Conservation (phyloP, 305 asterid genomes). For the Plantago coronopus region DNA sequence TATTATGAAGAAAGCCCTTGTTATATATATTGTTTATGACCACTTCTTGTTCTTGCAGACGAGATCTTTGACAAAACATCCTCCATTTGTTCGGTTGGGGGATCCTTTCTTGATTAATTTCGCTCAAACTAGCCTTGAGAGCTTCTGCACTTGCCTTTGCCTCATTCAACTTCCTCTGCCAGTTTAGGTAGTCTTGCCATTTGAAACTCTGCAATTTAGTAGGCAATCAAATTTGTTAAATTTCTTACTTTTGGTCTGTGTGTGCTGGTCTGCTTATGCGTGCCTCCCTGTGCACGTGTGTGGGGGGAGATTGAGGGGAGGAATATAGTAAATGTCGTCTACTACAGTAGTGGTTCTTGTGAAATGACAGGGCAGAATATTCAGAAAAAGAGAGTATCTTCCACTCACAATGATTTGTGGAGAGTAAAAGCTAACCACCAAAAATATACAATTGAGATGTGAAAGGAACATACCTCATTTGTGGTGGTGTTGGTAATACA, state of each 20-base stretch:
- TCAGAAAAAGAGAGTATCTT: conserved; percentile 7
- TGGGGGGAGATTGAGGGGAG: too few relatives aligned
- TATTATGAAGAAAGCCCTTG: conserved; percentile 57
- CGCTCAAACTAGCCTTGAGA: conserved; percentile 64
- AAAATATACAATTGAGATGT: conserved; percentile 4
- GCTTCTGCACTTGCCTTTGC: conserved; percentile 88
- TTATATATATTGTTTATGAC: conserved; percentile 67
- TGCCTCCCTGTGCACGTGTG: too few relatives aligned
- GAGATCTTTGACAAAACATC: conserved; percentile 67
- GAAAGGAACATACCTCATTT: conserved; percentile 60
- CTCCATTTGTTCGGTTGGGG: conserved; percentile 71
- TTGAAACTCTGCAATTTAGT: conserved; percentile 64
- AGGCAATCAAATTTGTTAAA: conserved; percentile 2
- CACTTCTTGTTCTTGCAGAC: conserved; percentile 53
- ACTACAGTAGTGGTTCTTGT: neutral
- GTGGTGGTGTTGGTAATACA: conserved; percentile 91
- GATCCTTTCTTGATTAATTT: conserved; percentile 47
- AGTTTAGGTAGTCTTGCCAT: conserved; percentile 79
- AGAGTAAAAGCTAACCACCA: conserved; percentile 11
- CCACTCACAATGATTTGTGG: conserved; percentile 6
- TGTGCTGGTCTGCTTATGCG: too few relatives aligned
- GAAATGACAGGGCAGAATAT: conserved; percentile 15
- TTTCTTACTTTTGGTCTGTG: neutral
- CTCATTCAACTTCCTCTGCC: conserved; percentile 78
- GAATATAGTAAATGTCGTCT: too few relatives aligned